Conservation (phyloP, 352 stramenopile genomes). For the Phytophthora pini region DNA sequence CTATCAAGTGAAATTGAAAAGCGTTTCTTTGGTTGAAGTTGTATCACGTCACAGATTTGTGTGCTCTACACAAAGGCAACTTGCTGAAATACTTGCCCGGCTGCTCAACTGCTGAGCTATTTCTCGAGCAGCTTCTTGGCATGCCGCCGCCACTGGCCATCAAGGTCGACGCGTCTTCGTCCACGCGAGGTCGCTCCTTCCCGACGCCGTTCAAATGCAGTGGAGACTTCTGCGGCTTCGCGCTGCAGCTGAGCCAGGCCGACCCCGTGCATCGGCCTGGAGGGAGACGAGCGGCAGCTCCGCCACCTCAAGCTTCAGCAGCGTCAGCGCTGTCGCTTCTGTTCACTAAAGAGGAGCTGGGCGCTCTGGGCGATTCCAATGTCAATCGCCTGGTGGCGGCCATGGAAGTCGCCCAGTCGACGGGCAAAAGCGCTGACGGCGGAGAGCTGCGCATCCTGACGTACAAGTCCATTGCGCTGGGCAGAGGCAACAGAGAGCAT, state of each 20-base stretch:
- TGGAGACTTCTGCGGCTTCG: slow-evolving; percentile 76
- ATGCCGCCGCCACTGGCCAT: slow-evolving; percentile 9
- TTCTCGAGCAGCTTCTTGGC: too few relatives aligned
- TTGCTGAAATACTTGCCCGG: neutral
- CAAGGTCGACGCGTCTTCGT: slow-evolving; percentile 11
- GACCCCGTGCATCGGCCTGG: slow-evolving; percentile 11
- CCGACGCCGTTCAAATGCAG: slow-evolving; percentile 81
- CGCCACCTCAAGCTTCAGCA: slow-evolving; percentile 25
- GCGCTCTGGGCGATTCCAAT: slow-evolving; percentile 44
- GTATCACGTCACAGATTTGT: too few relatives aligned
- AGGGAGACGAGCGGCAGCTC: slow-evolving; percentile 17
- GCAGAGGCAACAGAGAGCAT: slow-evolving; percentile 64
- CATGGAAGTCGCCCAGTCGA: slow-evolving; percentile 43
- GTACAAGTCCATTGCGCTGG: slow-evolving; percentile 83
- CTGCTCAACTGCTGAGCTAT: slow-evolving; percentile 2
- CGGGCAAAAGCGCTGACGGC: slow-evolving; percentile 16
- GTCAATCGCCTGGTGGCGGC: slow-evolving; percentile 45
- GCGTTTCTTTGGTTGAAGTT: too few relatives aligned
- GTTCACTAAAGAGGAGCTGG: slow-evolving; percentile 55
- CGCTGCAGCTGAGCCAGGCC: slow-evolving; percentile 41
- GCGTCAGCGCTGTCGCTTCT: slow-evolving; percentile 55
- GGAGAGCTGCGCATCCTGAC: slow-evolving; percentile 64
- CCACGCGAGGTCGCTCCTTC: slow-evolving; percentile 39
- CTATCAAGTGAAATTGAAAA: too few relatives aligned
- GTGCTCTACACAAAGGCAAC: too few relatives aligned